Base-by-base conservation (phyloP, 345 rosid genomes). In the Ailanthus altissimus region DNA sequence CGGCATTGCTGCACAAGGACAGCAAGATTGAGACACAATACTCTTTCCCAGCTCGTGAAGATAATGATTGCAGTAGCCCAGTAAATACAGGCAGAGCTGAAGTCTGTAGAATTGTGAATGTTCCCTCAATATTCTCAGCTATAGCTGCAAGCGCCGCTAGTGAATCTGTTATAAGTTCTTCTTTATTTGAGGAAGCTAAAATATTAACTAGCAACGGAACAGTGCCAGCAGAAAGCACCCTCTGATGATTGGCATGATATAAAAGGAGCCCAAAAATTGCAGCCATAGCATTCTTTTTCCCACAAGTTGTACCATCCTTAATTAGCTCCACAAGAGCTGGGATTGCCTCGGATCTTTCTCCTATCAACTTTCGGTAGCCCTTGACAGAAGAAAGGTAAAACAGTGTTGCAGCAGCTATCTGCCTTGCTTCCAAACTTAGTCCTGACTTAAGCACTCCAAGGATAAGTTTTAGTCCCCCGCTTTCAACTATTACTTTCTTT, bases 321-420 rank as follows among this genome's bases (percentile, higher is more conserved):
- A 92, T 80, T 25, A 92, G 86, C 13, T 84, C 89, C 62, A 84
- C 82, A 8, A 94, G 87, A 42, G 84, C 87, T 0, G 94, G 84
- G 84, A 92, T 78, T 32, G 90, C 82, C 6, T 85, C 89, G 0
- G 89, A 79, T 32, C 79, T 77, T 81, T 92, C 97, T 12, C 97
- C 92, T 0, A 94, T 89, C 54, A 83, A 0, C 83, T 76, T 88
- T 57, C 84, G 85, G 77, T 86, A 83, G 16, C 83, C 86, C 62
- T 90, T 86, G 26, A 87, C 89, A 8, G 93, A 89, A 63, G 97
- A 88, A 0, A 94, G 86, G 79, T 90, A 91, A 62, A 91, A 91
- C 23, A 90, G 72, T 20, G 92, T 77, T 26, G 98, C 95, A 1
- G 98, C 94, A 0, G 97, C 90, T 11, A 56, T 82, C 72, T 91